Percentiles rank a stretch among this genome's conserved stretches.
Conservation (phyloP, 371 early-diverging fungal species). For the Circinella umbellata region DNA sequence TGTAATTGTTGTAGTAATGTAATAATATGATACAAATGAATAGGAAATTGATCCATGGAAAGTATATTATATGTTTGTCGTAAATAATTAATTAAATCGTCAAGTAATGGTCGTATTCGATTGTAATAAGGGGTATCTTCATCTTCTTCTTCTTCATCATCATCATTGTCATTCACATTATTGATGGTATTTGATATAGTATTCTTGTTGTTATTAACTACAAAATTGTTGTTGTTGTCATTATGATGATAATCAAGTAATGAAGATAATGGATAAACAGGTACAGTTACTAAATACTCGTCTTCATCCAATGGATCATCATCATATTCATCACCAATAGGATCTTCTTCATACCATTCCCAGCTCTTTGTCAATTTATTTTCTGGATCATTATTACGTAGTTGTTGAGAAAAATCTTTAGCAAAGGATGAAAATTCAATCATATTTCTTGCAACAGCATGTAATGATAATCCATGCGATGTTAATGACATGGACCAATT, state of each 20-base stretch:
- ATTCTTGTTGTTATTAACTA: background rate
- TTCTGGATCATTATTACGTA: conserved; percentile 34
- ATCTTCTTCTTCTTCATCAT: too few relatives aligned
- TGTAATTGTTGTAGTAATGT: conserved; percentile 4
- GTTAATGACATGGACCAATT: conserved; percentile 49
- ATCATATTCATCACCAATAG: conserved; percentile 33
- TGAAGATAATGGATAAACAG: conserved; percentile 27
- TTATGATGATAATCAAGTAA: conserved; percentile 8
- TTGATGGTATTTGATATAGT: background rate
- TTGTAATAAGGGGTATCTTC: conserved; percentile 1
- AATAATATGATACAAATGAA: background rate
- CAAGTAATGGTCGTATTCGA: background rate
- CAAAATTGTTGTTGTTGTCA: background rate
- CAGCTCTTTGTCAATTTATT: conserved; percentile 23
- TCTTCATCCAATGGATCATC: conserved; percentile 40
- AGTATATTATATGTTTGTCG: background rate
- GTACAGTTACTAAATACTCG: conserved; percentile 45
- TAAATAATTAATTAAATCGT: conserved; percentile 4
- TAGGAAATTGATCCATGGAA: background rate
- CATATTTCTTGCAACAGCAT: conserved; percentile 34
- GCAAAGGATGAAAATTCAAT: conserved; percentile 38
- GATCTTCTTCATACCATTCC: conserved; percentile 26
- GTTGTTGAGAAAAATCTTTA: conserved; percentile 37
- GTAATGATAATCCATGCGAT: conserved; percentile 37
- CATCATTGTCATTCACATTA: background rate